These are phyloP conservation scores for Haematococcus lacustris DNA, from an alignment of 139 green algal species.

Conservation along the genomic window DNA sequence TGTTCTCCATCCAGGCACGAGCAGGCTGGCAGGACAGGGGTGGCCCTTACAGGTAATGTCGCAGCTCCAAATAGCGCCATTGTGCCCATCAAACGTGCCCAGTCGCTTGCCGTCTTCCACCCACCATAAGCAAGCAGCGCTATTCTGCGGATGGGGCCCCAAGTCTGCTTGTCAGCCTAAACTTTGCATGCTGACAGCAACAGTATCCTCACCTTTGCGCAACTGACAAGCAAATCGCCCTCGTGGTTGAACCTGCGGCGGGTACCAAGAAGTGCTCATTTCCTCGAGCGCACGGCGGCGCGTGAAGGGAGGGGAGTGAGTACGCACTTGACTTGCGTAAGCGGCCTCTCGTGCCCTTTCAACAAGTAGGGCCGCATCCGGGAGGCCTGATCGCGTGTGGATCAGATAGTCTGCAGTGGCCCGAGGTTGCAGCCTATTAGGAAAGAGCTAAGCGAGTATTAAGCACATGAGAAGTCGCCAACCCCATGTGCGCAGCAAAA, in stretches of 20 bases:
- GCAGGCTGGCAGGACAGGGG: too few species aligned
- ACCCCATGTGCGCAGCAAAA: too few species aligned
- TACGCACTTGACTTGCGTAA: conserved; percentile 78
- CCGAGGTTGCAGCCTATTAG: too few species aligned
- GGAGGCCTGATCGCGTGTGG: too few species aligned
- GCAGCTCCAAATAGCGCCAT: conserved; percentile 85
- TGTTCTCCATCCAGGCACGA: too few species aligned
- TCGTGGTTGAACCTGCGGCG: conserved; percentile 93
- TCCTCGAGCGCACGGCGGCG: too few species aligned
- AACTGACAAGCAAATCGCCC: conserved; percentile 91
- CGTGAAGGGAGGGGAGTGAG: too few species aligned
- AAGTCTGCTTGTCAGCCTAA: not conserved
- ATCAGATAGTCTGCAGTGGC: too few species aligned
- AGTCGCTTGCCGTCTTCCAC: conserved; percentile 84
- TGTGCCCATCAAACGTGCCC: conserved; percentile 96
- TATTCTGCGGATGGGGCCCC: conserved; percentile 12
- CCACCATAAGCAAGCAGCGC: conserved; percentile 78
- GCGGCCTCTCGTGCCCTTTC: conserved; percentile 80
- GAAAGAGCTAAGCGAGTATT: too few species aligned
- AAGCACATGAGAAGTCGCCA: too few species aligned
- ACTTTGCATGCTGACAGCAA: not conserved
- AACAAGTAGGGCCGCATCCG: conserved; percentile 86
- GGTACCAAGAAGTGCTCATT: too few species aligned
- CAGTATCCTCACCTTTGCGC: conserved; percentile 71
- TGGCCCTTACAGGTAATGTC: conserved; percentile 75